phyloP scores from a whole-genome alignment of 2,329 filamentous ascomycete species.

The Trichophyton rubrum region DNA sequence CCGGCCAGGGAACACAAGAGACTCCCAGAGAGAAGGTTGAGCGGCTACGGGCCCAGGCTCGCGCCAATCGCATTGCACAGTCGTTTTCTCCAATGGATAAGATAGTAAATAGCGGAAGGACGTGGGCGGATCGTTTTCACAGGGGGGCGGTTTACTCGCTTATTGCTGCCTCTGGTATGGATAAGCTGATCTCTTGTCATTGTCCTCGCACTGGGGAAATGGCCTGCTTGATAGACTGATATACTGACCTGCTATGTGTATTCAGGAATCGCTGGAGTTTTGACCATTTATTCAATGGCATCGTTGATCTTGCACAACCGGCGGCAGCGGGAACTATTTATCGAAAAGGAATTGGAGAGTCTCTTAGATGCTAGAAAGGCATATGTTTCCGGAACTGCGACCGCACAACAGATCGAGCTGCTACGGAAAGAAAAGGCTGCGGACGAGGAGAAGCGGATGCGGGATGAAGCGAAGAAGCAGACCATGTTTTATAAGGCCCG shows the following conservation, averaged over 20 bases:
- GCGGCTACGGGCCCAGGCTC: constrained; percentile 54
- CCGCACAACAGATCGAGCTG: constrained; percentile 32
- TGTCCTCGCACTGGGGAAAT: neutral
- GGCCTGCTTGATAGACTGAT: neutral
- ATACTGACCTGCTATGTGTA: neutral
- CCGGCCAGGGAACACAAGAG: constrained; percentile 31
- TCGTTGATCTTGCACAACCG: constrained; percentile 58
- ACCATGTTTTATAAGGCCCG: constrained; percentile 28
- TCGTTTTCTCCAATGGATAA: constrained; percentile 45
- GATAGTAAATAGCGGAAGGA: constrained; percentile 40
- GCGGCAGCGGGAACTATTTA: constrained; percentile 49
- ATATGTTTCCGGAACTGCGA: constrained; percentile 29
- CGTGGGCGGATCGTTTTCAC: constrained; percentile 50
- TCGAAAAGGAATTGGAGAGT: constrained; percentile 37
- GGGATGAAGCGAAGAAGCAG: constrained; percentile 29
- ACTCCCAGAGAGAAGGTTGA: constrained; percentile 58
- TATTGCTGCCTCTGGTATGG: constrained; percentile 49
- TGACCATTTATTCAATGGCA: constrained; percentile 52
- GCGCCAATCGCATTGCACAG: constrained; percentile 51
- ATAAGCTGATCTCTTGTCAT: neutral
- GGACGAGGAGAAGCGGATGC: constrained; percentile 30
- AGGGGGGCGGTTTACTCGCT: constrained; percentile 47
- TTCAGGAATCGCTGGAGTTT: constrained; percentile 45
- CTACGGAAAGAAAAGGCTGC: constrained; percentile 34
- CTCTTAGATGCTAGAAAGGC: constrained; percentile 33